Base-by-base conservation (phyloP, 768 basidiomycete species). In the Lentinula aciculospora region DNA sequence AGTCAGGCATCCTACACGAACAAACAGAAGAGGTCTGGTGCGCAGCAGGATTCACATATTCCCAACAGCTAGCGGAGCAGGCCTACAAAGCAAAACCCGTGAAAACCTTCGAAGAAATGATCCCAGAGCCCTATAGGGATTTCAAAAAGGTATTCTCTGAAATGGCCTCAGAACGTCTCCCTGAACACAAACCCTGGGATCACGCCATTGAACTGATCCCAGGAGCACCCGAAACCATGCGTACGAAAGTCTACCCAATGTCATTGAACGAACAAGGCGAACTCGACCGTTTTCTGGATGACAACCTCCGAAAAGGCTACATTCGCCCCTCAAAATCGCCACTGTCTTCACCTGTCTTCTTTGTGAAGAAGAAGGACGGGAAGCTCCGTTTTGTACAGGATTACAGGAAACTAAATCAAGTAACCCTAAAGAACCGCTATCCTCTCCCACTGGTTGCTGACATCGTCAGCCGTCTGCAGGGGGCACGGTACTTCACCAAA, bases 401-500 rank as follows among this genome's bases (percentile, higher is more conserved):
- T 51, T 75, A 69, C 49, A 53, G 62, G 15, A 45, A 59, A 1
- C 65, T 75, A 0, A 76, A 76, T 50, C 58, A 67, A 0, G 65
- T 69, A 50, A 72, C 71, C 0, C 64, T 68, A 15, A 66, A 69
- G 21, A 66, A 73, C 54, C 56, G 58, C 5, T 73, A 74, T 40
- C 73, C 70, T 1, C 63, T 76, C 3, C 73, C 72, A 0, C 66
- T 71, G 1, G 68, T 76, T 46, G 60, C 64, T 1, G 67, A 74
- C n/a, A 50, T 75, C 2, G 57, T 76, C 15, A 61, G 70, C 47
- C 61, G 63, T 31, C 61, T 72, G 2, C 60, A 59, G 10, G 58
- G 58, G 2, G 65, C 69, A 0, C 56, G 59, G 5, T 51, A 67
- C 29, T 77, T 72, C 60, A 68, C 71, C 1, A 71, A 71, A 45